Evolutionary conservation across 2,329 filamentous ascomycete genomes (phyloP), one percentile per base, ranked within the genome.

Genomic region (Colletotrichum liriopes): DNA sequence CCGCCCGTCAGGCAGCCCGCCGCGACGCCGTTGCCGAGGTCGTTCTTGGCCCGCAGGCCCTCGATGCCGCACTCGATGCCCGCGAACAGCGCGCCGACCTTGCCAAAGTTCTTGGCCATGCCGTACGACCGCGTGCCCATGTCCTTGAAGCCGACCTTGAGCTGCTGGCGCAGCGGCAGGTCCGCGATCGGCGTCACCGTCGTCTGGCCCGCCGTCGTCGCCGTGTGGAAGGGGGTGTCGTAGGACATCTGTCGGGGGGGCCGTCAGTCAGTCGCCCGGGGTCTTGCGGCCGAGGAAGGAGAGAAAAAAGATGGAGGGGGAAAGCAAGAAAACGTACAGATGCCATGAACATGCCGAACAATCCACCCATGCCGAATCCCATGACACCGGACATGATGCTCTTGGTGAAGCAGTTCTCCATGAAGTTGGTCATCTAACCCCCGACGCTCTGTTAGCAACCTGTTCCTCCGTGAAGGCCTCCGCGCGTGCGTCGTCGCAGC

Each of bases 331-430:
- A 26, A 43, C 93, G 75, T 91, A 97, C 94, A 79, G 94, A 96
- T 72, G 95, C 94, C 96, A 98, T 99, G 87, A 99, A 99, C 78
- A 98, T 89, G 77, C 96, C 96, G 77, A 99, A 99, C 54, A 97
- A 87, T 78, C 95, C 96, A 74, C 96, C 96, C 76, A 99, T 92
- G 47, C 92, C 96, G 78, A 98, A 98, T 20, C 96, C 96, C 90
- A 97, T 97, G 32, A 93, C 94, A 69, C 96, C 96, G 0, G 95
- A 93, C 84, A 99, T 93, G 77, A 91, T 92, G 23, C 94, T 93
- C 83, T 99, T 99, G 70, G 92, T 92, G 32, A 93, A 91, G 81
- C 96, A 99, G 43, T 94, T 97, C 83, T 98, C 95, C 94, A 98
- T 98, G 54, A 91, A 90, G 32, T 87, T 84, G 87, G 94, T 91